phyloP scores from a whole-genome alignment of 2,329 filamentous ascomycete species.

The Fusarium hainanense region DNA sequence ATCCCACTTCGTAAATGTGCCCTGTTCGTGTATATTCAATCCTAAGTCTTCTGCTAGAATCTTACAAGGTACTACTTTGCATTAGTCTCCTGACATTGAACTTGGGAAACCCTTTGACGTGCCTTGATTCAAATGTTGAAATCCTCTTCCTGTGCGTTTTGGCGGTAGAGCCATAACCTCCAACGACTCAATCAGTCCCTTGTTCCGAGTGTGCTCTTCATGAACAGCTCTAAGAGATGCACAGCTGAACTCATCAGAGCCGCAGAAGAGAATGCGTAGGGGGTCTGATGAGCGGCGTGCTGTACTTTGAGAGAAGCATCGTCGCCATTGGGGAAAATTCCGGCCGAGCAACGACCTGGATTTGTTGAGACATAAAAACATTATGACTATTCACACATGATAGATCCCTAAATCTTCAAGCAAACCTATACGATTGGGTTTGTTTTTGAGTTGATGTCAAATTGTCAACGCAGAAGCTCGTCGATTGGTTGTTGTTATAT shows the following conservation, averaged over 20 bases:
- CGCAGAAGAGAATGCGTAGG: constrained; percentile 90
- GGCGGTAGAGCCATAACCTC: constrained; percentile 86
- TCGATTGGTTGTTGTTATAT: background rate
- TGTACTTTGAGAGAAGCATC: constrained; percentile 34
- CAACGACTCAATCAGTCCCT: constrained; percentile 74
- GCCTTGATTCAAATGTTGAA: constrained; percentile 76
- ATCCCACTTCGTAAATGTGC: constrained; percentile 86
- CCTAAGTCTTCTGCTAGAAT: constrained; percentile 69
- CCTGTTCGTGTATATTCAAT: constrained; percentile 77
- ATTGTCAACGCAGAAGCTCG: background rate
- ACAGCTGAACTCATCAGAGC: constrained; percentile 91
- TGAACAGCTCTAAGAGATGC: constrained; percentile 77
- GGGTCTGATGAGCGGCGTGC: constrained; percentile 60
- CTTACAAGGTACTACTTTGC: constrained; percentile 76
- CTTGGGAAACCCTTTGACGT: constrained; percentile 30
- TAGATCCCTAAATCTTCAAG: background rate
- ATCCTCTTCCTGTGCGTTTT: constrained; percentile 80
- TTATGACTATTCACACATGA: constrained; percentile 13
- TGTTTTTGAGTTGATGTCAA: background rate
- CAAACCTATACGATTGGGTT: background rate
- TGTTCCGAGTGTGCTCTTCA: constrained; percentile 64
- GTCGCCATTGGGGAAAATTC: constrained; percentile 14
- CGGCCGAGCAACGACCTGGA: constrained; percentile 18
- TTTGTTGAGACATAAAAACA: constrained; percentile 34
- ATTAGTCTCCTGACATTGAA: background rate